Conservation (phyloP, 1,139 yeast species). For the Pichia sp. region DNA sequence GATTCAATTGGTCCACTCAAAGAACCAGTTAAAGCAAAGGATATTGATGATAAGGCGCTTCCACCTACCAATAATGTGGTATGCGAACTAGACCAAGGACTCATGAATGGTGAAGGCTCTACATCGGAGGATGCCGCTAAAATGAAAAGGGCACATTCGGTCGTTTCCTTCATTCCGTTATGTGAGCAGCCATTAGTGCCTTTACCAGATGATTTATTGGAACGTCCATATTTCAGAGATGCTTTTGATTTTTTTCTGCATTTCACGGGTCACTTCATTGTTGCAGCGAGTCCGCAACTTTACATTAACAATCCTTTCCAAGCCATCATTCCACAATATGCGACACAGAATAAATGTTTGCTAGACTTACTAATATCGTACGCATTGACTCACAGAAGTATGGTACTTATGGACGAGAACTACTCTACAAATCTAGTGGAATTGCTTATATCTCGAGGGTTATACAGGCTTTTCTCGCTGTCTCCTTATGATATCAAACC, state of each 20-base stretch:
- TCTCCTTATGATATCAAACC: neutral
- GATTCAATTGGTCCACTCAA: too few relatives aligned
- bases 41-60: too few relatives aligned
- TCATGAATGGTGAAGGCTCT: too few relatives aligned
- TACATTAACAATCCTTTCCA: constrained; percentile 11
- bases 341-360: constrained; percentile 7
- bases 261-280: constrained; percentile 12
- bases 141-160: too few relatives aligned
- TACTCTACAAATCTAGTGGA: constrained; percentile 8
- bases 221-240: constrained; percentile 10
- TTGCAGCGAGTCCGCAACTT: constrained; percentile 9
- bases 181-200: constrained; percentile 10
- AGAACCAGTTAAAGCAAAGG: too few relatives aligned
- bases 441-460: constrained; percentile 8
- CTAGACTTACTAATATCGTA: constrained; percentile 9
- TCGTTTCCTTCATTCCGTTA: constrained; percentile 5
- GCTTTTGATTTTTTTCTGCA: constrained; percentile 10
- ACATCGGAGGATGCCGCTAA: too few relatives aligned
- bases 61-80: too few relatives aligned
- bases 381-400: constrained; percentile 11
- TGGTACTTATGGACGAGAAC: constrained; percentile 11
- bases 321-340: constrained; percentile 8
- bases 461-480: constrained; percentile 4
- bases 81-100: too few relatives aligned
- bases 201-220: constrained; percentile 10